phyloP scores from a whole-genome alignment of 106 monocot genomes.

The Platanthera guangdongensis region DNA sequence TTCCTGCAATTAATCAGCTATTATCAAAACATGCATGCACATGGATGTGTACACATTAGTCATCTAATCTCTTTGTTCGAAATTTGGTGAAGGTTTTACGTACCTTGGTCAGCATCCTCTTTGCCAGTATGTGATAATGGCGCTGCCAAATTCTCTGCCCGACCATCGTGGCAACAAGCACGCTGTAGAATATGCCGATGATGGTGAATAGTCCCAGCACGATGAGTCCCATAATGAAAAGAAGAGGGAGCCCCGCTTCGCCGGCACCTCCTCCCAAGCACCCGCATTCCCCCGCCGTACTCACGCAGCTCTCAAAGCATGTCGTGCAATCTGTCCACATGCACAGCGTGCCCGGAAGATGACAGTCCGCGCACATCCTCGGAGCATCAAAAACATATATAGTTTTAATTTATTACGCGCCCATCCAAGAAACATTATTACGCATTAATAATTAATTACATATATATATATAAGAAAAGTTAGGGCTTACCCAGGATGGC shows the following conservation, averaged over 20 bases:
- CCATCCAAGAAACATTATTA: too few relatives aligned
- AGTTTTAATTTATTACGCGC: too few relatives aligned
- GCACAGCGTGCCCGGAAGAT: slow-evolving; percentile 84
- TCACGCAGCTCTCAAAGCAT: slow-evolving; percentile 76
- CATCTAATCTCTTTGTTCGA: not conserved
- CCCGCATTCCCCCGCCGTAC: slow-evolving; percentile 77
- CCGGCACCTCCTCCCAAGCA: slow-evolving; percentile 74
- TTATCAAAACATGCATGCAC: not conserved
- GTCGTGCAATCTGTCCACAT: slow-evolving; percentile 96
- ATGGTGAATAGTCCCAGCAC: slow-evolving; percentile 76
- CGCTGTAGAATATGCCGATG: slow-evolving; percentile 92
- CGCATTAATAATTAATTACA: not conserved
- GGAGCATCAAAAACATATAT: not conserved
- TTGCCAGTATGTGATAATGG: slow-evolving; percentile 93
- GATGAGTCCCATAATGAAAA: slow-evolving; percentile 76
- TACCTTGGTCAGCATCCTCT: slow-evolving; percentile 89
- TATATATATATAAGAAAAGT: not conserved
- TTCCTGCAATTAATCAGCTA: slow-evolving; percentile 35
- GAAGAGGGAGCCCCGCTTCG: slow-evolving; percentile 59
- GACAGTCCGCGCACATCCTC: slow-evolving; percentile 76
- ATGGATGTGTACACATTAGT: not conserved
- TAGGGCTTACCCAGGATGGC: slow-evolving; percentile 72
- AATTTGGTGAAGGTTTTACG: not conserved
- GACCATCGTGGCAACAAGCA: slow-evolving; percentile 92
- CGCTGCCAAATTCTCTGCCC: slow-evolving; percentile 96